A percentile compares a stretch with the other conserved stretches of the same genome.
Conservation (phyloP, 768 basidiomycete genomes). For the Phylloporus sp. region DNA sequence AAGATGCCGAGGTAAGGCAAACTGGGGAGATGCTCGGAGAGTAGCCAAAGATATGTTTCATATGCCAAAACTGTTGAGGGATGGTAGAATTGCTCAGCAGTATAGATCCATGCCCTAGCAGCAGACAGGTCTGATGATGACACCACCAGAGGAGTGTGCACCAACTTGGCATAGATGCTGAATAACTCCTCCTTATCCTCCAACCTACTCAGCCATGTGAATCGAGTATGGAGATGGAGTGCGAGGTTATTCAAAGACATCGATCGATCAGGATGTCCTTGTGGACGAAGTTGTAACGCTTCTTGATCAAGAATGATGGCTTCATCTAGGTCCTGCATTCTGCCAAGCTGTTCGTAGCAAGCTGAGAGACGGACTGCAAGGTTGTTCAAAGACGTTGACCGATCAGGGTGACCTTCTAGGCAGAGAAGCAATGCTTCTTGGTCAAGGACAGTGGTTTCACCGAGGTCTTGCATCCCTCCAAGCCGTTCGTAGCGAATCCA, state of each 20-base stretch:
- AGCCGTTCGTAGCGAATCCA: background rate
- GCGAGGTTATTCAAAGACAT: background rate
- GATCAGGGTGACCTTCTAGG: background rate
- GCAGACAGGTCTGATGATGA: background rate
- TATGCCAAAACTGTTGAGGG: slow-evolving; percentile 11
- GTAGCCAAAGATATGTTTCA: slow-evolving; percentile 2
- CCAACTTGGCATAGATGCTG: background rate
- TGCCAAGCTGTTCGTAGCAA: background rate
- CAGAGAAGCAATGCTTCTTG: background rate
- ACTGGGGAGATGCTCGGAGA: slow-evolving; percentile 1
- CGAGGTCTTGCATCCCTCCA: too few relatives aligned
- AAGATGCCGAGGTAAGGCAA: background rate
- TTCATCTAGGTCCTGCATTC: background rate
- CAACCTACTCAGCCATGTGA: background rate
- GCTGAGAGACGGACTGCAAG: background rate
- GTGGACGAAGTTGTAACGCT: background rate
- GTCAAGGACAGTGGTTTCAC: too few relatives aligned
- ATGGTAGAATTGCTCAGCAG: slow-evolving; percentile 10
- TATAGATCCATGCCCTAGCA: background rate
- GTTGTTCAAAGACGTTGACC: background rate
- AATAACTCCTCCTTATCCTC: background rate
- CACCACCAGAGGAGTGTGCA: background rate
- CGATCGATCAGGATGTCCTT: background rate
- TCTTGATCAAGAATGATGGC: background rate
- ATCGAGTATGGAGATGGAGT: background rate